phyloP scores from a whole-genome alignment of 495 filamentous ascomycete genomes.

The Parachaetomium inaequale region DNA sequence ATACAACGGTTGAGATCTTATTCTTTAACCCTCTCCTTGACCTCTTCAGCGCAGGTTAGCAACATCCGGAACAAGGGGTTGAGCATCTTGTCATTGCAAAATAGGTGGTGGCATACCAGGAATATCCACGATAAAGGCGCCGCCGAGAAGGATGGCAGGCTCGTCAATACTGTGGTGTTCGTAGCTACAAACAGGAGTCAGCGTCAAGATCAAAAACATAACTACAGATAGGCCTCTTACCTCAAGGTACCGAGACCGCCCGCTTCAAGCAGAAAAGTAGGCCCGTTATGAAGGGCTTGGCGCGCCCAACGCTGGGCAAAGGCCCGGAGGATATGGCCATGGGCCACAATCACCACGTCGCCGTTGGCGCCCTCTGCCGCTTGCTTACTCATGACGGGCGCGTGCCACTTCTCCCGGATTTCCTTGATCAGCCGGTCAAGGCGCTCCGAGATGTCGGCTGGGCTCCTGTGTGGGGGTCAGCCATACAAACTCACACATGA shows the following conservation, averaged over 20 bases:
- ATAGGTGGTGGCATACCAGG: constrained; percentile 11
- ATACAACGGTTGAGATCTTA: neutral
- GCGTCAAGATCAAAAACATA: neutral
- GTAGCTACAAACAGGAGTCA: constrained; percentile 45
- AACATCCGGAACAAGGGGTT: neutral
- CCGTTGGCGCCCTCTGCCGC: constrained; percentile 33
- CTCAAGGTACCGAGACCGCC: constrained; percentile 82
- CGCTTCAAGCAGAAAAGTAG: constrained; percentile 70
- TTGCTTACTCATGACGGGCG: constrained; percentile 46
- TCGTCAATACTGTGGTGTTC: constrained; percentile 64
- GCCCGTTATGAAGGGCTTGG: constrained; percentile 61
- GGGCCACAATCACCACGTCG: constrained; percentile 65
- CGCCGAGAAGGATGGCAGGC: constrained; percentile 66
- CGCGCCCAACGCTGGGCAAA: constrained; percentile 87
- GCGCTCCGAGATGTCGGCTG: constrained; percentile 62
- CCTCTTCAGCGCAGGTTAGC: neutral
- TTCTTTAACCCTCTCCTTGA: neutral
- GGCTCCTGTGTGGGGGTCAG: constrained; percentile 36
- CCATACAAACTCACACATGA: neutral
- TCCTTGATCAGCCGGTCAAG: constrained; percentile 72
- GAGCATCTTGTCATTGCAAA: neutral
- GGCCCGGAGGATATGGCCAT: constrained; percentile 83
- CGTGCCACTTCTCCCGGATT: constrained; percentile 60
- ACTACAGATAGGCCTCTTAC: constrained; percentile 34
- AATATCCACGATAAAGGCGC: constrained; percentile 59